phyloP scores from a whole-genome alignment of 202 grass and related monocot genomes.

The Saccharum hybrid region DNA sequence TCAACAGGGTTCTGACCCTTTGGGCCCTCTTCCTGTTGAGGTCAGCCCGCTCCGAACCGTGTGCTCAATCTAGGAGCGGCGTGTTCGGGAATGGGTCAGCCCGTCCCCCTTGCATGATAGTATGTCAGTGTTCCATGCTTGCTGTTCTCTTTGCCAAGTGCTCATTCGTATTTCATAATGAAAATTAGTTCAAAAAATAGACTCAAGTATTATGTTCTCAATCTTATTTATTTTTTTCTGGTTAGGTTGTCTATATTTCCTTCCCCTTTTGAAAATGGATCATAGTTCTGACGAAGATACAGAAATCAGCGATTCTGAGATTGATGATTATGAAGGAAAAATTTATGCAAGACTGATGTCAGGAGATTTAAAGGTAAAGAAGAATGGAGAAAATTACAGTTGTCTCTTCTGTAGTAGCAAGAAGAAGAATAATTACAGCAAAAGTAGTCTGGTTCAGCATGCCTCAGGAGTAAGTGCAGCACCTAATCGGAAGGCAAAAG shows the following conservation, averaged over 20 bases:
- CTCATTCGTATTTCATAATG: slow-evolving; percentile 27
- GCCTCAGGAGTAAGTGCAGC: slow-evolving; percentile 69
- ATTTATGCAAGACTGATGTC: slow-evolving; percentile 56
- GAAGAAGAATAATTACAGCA: slow-evolving; percentile 69
- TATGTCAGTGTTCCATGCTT: background rate
- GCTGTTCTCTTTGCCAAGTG: background rate
- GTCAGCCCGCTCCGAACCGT: background rate
- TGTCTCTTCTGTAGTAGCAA: slow-evolving; percentile 78
- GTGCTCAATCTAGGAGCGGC: background rate
- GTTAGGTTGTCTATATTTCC: slow-evolving; percentile 23
- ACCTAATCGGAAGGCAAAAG: slow-evolving; percentile 66
- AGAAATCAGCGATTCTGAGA: slow-evolving; percentile 82
- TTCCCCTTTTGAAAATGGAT: slow-evolving; percentile 43
- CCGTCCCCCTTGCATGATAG: background rate
- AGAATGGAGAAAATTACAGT: slow-evolving; percentile 50
- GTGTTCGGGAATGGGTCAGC: background rate
- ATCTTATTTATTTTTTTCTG: slow-evolving; percentile 26
- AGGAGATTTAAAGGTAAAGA: slow-evolving; percentile 54
- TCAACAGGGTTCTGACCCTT: background rate
- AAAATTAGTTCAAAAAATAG: background rate
- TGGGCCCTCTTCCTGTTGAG: background rate
- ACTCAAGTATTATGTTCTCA: slow-evolving; percentile 3
- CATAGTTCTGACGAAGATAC: slow-evolving; percentile 53
- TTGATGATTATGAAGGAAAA: slow-evolving; percentile 69
- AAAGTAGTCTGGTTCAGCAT: slow-evolving; percentile 79